phyloP scores from a whole-genome alignment of 139 green algal species.

The Yamagishiella unicocca region DNA sequence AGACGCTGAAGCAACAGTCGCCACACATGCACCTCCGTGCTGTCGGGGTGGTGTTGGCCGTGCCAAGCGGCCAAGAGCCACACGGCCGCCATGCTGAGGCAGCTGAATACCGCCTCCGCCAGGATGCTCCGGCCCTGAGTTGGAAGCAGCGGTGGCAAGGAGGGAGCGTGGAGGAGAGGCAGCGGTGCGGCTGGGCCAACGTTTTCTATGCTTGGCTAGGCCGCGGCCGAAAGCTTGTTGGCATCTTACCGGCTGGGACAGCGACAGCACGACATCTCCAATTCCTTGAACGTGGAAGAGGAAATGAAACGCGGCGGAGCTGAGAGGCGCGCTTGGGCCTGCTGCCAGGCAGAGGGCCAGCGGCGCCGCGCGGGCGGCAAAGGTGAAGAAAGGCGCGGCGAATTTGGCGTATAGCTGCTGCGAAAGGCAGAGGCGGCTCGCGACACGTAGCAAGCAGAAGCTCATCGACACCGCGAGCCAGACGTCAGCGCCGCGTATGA shows the following conservation, averaged over 20 bases:
- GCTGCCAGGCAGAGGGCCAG: not conserved
- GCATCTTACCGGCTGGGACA: not conserved
- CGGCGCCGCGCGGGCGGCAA: not conserved
- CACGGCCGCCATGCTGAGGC: not conserved
- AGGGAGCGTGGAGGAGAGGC: too few species aligned
- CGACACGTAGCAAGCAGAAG: not conserved
- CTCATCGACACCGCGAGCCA: not conserved
- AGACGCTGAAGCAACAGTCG: too few species aligned
- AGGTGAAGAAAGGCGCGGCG: not conserved
- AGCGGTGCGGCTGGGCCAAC: too few species aligned
- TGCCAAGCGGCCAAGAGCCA: not conserved
- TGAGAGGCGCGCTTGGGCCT: not conserved
- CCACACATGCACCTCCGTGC: not conserved
- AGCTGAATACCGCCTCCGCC: constrained; percentile 9
- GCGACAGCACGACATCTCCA: not conserved
- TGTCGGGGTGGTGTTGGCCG: not conserved
- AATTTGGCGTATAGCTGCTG: not conserved
- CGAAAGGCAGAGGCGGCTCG: not conserved
- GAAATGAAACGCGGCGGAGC: not conserved
- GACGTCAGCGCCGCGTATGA: not conserved
- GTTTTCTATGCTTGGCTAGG: too few species aligned
- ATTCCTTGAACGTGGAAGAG: not conserved
- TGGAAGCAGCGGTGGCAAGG: too few species aligned
- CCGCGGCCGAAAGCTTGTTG: too few species aligned
- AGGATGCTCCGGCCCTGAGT: too few species aligned